Base-by-base conservation (phyloP, 2,329 filamentous ascomycete genomes). In the Teratosphaeria pseudoeucalypti region DNA sequence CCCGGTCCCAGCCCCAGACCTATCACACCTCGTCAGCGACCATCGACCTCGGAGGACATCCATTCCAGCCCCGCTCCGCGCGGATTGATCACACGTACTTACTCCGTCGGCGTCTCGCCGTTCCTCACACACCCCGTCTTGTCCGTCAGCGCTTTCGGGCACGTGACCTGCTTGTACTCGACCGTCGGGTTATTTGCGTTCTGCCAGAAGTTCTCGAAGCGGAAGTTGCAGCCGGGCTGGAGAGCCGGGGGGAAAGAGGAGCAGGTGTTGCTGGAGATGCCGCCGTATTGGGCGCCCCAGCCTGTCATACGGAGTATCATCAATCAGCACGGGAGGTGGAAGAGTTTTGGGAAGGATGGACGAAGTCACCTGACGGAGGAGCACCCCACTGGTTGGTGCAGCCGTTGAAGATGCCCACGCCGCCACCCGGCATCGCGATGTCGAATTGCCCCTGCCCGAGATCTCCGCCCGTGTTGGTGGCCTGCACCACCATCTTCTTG, bases 401-500 rank as follows among this genome's bases (percentile, higher is more conserved):
- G 34, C 76, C 81, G 61, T 82, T 77, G 67, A 79, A 83, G 60
- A 79, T 75, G 55, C 82, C 82, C 23, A 82, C 77, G 32, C 82
- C 82, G 59, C 82, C 82, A 16, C 82, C 82, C 54, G 72, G 66
- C 57, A 76, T 72, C 34, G 73, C 72, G 59, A 85, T 68, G 71
- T 85, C 82, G 66, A 85, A 85, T 63, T 85, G 83, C 67, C 84
- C 84, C 34, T 68, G 66, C 52, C 76, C 76, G 7, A 85, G 73
- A 67, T 85, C 83, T 23, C 75, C 76, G 34, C 83, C 84, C 1
- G 83, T 86, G 70, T 86, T 86, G 37, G 82, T 85, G 9, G 82
- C 81, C 68, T 87, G 84, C 16, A 87, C 79, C 57, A 86, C 76
- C 81, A 86, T 83, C 60, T 77, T 81, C 74, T 86, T 86, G 58